Percentiles rank a stretch among this genome's conserved stretches.
Evolutionary conservation across 495 filamentous ascomycete species (phyloP).

Genomic region (Neurospora africana): DNA sequence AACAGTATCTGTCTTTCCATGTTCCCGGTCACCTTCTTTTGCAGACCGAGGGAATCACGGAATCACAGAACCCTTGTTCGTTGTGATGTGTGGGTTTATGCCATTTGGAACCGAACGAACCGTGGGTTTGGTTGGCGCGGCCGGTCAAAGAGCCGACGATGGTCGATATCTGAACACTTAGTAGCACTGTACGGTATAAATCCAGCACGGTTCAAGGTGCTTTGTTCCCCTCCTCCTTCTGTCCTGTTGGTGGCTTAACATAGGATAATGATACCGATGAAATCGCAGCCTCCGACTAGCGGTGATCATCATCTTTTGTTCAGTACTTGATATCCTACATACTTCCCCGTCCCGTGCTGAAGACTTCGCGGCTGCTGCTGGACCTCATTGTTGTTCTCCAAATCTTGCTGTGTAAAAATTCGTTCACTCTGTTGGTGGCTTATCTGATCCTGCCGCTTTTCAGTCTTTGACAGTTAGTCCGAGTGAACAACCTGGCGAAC

Average conservation of each 20-base stretch:
- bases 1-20: background rate
- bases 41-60: background rate
- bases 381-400: background rate
- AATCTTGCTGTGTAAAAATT: background rate
- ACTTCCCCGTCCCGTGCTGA: background rate
- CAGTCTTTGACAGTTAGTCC: background rate
- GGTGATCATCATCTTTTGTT: background rate
- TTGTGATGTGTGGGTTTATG: background rate
- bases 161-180: background rate
- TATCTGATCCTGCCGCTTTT: background rate
- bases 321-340: background rate
- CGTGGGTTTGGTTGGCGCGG: background rate
- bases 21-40: background rate
- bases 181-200: background rate
- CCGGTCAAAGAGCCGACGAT: background rate
- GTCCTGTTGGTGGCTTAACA: background rate
- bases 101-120: background rate
- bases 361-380: background rate
- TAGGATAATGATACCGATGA: background rate
- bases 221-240: background rate
- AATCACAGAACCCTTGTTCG: background rate
- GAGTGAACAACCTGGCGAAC: background rate
- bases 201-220: background rate
- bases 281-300: background rate
- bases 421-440: background rate